Percentiles rank a stretch among this genome's conserved stretches.
Evolutionary conservation across 2,329 filamentous ascomycete species (phyloP).

Genomic region (Orbilia oligospora): DNA sequence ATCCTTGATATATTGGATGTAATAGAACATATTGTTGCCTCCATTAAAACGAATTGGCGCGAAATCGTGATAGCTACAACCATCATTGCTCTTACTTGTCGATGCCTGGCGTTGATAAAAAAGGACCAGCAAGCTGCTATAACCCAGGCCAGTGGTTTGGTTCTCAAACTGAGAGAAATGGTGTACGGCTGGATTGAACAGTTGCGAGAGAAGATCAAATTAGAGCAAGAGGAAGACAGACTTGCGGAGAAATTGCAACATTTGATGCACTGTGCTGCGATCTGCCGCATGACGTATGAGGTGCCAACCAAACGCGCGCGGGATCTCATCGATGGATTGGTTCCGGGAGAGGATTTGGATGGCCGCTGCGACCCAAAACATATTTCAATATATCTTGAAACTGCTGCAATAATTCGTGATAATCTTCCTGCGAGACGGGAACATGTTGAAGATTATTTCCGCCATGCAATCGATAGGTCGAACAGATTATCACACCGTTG

Average conservation of each 20-base stretch:
- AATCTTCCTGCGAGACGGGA: slow-evolving; percentile 52
- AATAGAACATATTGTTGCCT: slow-evolving; percentile 63
- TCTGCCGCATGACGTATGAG: slow-evolving; percentile 64
- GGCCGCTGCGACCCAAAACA: slow-evolving; percentile 34
- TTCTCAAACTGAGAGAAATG: slow-evolving; percentile 55
- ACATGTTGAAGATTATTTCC: slow-evolving; percentile 62
- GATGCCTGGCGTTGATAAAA: slow-evolving; percentile 59
- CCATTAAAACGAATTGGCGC: slow-evolving; percentile 72
- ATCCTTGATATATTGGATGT: slow-evolving; percentile 33
- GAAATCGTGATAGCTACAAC: slow-evolving; percentile 60
- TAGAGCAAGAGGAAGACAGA: slow-evolving; percentile 37
- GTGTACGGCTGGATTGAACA: slow-evolving; percentile 61
- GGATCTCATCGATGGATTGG: slow-evolving; percentile 30
- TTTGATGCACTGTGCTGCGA: slow-evolving; percentile 59
- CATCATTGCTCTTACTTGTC: slow-evolving; percentile 61
- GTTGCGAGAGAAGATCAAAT: slow-evolving; percentile 35
- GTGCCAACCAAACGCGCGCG: slow-evolving; percentile 46
- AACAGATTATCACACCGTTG: slow-evolving; percentile 60
- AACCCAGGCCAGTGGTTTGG: slow-evolving; percentile 41
- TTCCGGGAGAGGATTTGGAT: slow-evolving; percentile 11
- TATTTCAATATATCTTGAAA: slow-evolving; percentile 46
- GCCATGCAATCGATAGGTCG: slow-evolving; percentile 46
- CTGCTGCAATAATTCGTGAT: slow-evolving; percentile 50
- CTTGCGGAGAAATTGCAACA: slow-evolving; percentile 45
- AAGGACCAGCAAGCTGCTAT: slow-evolving; percentile 39